These are phyloP conservation scores for Plenodomus tracheiphilus DNA, from an alignment of 2,329 filamentous ascomycete genomes.

Conservation along the genomic window DNA sequence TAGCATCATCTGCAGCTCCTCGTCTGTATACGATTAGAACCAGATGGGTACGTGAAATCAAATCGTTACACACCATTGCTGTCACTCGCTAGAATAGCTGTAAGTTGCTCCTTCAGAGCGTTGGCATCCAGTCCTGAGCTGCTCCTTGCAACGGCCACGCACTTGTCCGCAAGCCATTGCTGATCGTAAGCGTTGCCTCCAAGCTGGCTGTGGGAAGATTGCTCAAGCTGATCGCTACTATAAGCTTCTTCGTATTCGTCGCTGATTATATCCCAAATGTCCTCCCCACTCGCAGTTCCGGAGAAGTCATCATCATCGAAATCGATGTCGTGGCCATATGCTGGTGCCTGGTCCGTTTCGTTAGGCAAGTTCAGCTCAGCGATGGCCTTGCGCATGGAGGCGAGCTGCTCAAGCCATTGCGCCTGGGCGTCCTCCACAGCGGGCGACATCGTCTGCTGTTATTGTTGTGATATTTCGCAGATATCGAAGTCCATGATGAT, in stretches of 20 bases:
- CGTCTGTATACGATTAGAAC: slow-evolving; percentile 54
- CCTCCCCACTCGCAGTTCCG: slow-evolving; percentile 68
- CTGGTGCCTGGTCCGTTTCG: slow-evolving; percentile 50
- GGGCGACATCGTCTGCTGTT: slow-evolving; percentile 40
- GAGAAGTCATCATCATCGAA: slow-evolving; percentile 68
- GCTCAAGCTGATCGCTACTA: slow-evolving; percentile 67
- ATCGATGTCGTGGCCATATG: slow-evolving; percentile 62
- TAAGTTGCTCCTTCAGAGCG: slow-evolving; percentile 77
- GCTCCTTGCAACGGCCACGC: slow-evolving; percentile 64
- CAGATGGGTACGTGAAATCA: neutral
- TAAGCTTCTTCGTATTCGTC: slow-evolving; percentile 68
- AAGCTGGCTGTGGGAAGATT: slow-evolving; percentile 45
- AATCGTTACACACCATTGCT: slow-evolving; percentile 45
- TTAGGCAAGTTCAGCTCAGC: slow-evolving; percentile 66
- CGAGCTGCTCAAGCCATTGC: slow-evolving; percentile 84
- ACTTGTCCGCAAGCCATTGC: slow-evolving; percentile 73
- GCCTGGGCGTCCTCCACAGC: slow-evolving; percentile 52
- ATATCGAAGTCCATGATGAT: slow-evolving; percentile 19
- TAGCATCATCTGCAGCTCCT: slow-evolving; percentile 87
- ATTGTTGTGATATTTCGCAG: neutral
- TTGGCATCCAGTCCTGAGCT: slow-evolving; percentile 69
- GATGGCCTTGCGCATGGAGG: slow-evolving; percentile 83
- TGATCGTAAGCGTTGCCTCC: slow-evolving; percentile 54
- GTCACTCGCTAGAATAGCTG: slow-evolving; percentile 71
- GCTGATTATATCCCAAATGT: slow-evolving; percentile 92